Percentiles rank a stretch among this genome's conserved stretches.
Evolutionary conservation across 176 grass and related monocot genomes (phyloP).

Genomic region (Triticum turgidum): DNA sequence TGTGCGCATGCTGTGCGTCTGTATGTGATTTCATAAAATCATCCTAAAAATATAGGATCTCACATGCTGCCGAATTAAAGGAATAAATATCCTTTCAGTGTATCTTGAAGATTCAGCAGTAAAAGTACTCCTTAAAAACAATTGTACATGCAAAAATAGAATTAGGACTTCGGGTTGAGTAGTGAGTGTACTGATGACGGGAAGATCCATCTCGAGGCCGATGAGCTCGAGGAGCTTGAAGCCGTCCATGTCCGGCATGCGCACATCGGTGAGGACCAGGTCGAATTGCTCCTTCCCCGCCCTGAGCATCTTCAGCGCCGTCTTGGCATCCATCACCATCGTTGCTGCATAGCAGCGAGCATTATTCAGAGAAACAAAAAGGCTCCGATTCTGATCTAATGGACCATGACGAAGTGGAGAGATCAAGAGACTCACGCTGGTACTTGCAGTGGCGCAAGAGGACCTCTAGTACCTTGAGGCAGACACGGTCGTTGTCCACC

Average conservation of each 20-base stretch:
- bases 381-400: neutral
- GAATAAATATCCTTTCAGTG: too few species aligned
- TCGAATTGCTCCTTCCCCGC: slow-evolving; percentile 45
- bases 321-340: neutral
- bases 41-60: too few species aligned
- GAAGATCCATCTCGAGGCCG: slow-evolving; percentile 68
- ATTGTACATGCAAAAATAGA: too few species aligned
- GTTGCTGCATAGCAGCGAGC: too few species aligned
- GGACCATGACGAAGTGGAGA: neutral
- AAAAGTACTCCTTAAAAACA: too few species aligned
- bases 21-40: too few species aligned
- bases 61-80: too few species aligned
- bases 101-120: too few species aligned
- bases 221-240: slow-evolving; percentile 62
- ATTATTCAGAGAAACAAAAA: too few species aligned
- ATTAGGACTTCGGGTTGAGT: too few species aligned
- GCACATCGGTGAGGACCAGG: slow-evolving; percentile 56
- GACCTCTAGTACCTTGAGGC: slow-evolving; percentile 11
- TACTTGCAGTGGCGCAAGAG: slow-evolving; percentile 27
- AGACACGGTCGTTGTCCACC: slow-evolving; percentile 22
- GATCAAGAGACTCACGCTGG: slow-evolving; percentile 10
- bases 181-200: slow-evolving; percentile 49
- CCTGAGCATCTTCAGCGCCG: slow-evolving; percentile 49
- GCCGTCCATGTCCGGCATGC: slow-evolving; percentile 68
- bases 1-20: too few species aligned